A percentile compares a stretch with the other conserved stretches of the same genome.
These are phyloP conservation scores for Hysterium pulicare DNA, from an alignment of 2,329 filamentous ascomycete genomes.

Conservation along the genomic window DNA sequence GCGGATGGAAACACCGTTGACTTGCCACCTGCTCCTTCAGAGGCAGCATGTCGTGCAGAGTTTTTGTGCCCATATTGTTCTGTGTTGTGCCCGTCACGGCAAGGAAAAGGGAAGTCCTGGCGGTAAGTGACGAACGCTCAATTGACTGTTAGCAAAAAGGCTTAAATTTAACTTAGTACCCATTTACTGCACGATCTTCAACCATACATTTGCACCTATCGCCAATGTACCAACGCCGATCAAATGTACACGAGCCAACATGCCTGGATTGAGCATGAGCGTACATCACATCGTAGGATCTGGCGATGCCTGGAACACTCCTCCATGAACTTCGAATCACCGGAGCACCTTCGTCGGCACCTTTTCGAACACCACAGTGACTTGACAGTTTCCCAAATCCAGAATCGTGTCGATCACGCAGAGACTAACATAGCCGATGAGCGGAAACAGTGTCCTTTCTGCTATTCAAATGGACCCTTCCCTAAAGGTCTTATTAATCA, in stretches of 20 bases:
- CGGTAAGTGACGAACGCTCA: conserved; percentile 1
- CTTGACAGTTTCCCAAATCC: conserved; percentile 4
- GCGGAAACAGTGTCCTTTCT: conserved; percentile 4
- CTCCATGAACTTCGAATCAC: background rate
- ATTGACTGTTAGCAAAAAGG: background rate
- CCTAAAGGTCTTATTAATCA: conserved; percentile 6
- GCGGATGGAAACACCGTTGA: conserved; percentile 5
- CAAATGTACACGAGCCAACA: conserved; percentile 5
- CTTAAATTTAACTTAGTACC: conserved; percentile 3
- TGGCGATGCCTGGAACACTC: conserved; percentile 7
- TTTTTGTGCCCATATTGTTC: conserved; percentile 8
- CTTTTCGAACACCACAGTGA: background rate
- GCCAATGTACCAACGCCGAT: conserved; percentile 4
- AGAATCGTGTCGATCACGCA: conserved; percentile 1
- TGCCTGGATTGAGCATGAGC: conserved; percentile 6
- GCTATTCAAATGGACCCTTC: conserved; percentile 1
- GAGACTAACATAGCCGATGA: conserved; percentile 2
- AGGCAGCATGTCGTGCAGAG: background rate
- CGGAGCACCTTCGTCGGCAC: conserved; percentile 1
- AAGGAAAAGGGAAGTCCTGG: conserved; percentile 5
- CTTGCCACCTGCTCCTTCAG: conserved; percentile 1
- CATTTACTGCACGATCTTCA: conserved; percentile 12
- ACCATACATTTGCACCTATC: conserved; percentile 12
- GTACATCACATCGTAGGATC: background rate
- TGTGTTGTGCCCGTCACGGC: conserved; percentile 2